phyloP scores from a whole-genome alignment of 2,329 filamentous ascomycete species.

The Ceratocystis colombiana region DNA sequence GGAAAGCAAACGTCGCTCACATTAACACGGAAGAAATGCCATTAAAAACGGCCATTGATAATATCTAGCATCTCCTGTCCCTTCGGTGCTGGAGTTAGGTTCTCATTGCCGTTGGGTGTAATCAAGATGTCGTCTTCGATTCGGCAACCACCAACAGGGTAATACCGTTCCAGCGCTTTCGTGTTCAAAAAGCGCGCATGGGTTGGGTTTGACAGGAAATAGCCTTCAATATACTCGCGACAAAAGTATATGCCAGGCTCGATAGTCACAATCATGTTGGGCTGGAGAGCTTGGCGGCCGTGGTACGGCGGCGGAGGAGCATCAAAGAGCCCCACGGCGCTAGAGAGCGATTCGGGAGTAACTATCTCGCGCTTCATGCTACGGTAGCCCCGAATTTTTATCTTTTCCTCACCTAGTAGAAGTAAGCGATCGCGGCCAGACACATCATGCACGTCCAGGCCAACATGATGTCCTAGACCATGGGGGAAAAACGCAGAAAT shows the following conservation, averaged over 20 bases:
- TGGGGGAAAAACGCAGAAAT: conserved; percentile 57
- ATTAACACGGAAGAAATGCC: not conserved
- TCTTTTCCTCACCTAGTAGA: conserved; percentile 29
- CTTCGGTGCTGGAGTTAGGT: conserved; percentile 72
- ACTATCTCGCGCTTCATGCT: conserved; percentile 36
- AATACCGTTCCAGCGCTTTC: conserved; percentile 56
- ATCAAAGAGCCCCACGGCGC: conserved; percentile 16
- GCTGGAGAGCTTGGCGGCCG: conserved; percentile 38
- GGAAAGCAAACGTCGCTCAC: not conserved
- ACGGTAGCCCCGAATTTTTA: conserved; percentile 29
- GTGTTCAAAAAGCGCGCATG: conserved; percentile 57
- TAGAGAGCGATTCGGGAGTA: conserved; percentile 32
- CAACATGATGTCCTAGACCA: conserved; percentile 55
- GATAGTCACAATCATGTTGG: conserved; percentile 64
- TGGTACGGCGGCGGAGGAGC: conserved; percentile 30
- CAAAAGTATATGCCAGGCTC: conserved; percentile 77
- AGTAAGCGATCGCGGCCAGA: conserved; percentile 36
- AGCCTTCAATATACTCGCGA: conserved; percentile 59
- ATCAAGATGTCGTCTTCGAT: conserved; percentile 89
- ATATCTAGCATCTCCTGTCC: conserved; percentile 57
- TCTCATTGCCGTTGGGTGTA: conserved; percentile 67
- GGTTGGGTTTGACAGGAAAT: conserved; percentile 49
- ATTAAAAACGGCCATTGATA: conserved; percentile 37
- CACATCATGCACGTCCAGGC: conserved; percentile 55
- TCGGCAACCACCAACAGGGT: conserved; percentile 73